Conservation (phyloP, 371 early-diverging fungal species). For the Nematocida homosporus region DNA sequence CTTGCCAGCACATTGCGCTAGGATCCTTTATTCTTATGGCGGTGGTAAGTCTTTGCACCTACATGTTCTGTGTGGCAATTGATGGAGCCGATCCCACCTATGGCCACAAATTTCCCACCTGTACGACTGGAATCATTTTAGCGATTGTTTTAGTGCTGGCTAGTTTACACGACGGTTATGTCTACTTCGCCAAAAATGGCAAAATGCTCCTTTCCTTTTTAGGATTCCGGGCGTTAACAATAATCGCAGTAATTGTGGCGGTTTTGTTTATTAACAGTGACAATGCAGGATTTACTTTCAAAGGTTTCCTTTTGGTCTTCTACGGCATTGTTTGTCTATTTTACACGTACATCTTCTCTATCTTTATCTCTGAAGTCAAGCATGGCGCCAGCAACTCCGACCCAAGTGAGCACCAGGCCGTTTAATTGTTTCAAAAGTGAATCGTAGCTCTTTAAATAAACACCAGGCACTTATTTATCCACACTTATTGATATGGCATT, state of each 20-base stretch:
- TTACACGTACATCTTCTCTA: conserved; percentile 36
- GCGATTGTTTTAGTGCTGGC: background rate
- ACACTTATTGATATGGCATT: too few relatives aligned
- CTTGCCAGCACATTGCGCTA: conserved; percentile 18
- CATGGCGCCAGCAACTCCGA: background rate
- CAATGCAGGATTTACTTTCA: conserved; percentile 12
- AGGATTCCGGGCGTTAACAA: background rate
- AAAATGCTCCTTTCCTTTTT: conserved; percentile 38
- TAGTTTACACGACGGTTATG: conserved; percentile 3
- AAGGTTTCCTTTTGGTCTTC: conserved; percentile 11
- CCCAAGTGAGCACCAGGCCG: conserved; percentile 48
- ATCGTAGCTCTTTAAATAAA: too few relatives aligned
- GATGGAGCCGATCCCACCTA: background rate
- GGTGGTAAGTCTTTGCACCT: background rate
- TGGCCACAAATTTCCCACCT: background rate
- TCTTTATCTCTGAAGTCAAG: conserved; percentile 40
- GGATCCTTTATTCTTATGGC: conserved; percentile 14
- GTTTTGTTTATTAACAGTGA: background rate
- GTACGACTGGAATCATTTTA: conserved; percentile 1
- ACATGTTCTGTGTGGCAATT: background rate
- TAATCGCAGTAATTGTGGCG: background rate
- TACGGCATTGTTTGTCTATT: background rate
- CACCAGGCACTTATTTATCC: too few relatives aligned
- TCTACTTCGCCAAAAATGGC: conserved; percentile 22
- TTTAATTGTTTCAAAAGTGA: conserved; percentile 10